phyloP scores from a whole-genome alignment of 2,329 filamentous ascomycete species.

The Phaeosphaeriaceae sp. region DNA sequence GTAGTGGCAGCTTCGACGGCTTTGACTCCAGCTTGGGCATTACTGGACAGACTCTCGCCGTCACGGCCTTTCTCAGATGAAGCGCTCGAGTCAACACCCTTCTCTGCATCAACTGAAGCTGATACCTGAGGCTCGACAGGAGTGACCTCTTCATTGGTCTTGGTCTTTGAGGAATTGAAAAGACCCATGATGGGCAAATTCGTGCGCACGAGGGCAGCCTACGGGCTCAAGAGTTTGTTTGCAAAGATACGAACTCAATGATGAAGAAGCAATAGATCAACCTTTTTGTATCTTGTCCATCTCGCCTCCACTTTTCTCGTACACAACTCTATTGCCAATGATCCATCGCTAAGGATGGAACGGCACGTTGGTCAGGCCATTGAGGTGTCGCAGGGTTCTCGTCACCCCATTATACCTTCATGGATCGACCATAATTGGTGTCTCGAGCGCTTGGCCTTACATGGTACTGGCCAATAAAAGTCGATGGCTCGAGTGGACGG shows the following conservation, averaged over 20 bases:
- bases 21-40: constrained; percentile 46
- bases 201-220: background rate
- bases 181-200: constrained; percentile 11
- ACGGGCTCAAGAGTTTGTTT: background rate
- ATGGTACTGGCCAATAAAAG: background rate
- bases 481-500: background rate
- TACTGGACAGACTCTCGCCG: constrained; percentile 17
- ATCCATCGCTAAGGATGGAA: background rate
- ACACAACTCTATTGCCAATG: background rate
- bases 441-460: constrained; percentile 3
- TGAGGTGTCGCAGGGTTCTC: background rate
- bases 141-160: constrained; percentile 12
- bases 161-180: constrained; percentile 14
- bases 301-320: background rate
- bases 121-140: constrained; percentile 3
- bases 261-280: background rate
- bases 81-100: constrained; percentile 2
- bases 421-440: background rate
- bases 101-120: constrained; percentile 9
- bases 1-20: constrained; percentile 46
- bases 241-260: background rate
- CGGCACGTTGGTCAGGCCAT: constrained; percentile 1
- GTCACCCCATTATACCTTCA: background rate
- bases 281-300: background rate
- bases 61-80: constrained; percentile 13